phyloP scores from a whole-genome alignment of 768 basidiomycete genomes.

The Clathrus columnatus region DNA sequence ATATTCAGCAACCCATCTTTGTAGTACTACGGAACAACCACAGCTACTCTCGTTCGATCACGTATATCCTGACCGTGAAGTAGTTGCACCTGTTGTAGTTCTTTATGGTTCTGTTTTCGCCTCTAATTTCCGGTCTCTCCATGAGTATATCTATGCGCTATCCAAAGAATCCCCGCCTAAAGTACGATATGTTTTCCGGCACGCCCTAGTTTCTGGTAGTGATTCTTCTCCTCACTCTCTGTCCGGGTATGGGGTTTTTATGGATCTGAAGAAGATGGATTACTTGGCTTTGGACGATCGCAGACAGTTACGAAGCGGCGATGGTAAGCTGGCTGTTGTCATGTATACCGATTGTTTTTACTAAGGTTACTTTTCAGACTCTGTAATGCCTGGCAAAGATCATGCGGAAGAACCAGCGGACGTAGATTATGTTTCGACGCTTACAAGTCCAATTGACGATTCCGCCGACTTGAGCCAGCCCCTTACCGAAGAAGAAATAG shows the following conservation, averaged over 20 bases:
- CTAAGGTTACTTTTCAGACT: too few relatives aligned
- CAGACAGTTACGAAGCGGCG: not conserved
- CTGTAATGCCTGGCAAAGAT: not conserved
- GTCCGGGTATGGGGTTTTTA: slow-evolving; percentile 83
- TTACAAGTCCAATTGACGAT: slow-evolving; percentile 20
- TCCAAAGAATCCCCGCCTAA: slow-evolving; percentile 35
- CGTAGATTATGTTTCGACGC: slow-evolving; percentile 31
- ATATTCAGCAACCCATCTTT: not conserved
- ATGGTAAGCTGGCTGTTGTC: not conserved
- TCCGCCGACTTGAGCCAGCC: slow-evolving; percentile 27
- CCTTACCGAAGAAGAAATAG: slow-evolving; percentile 44
- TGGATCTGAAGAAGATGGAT: slow-evolving; percentile 96
- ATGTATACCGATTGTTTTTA: too few relatives aligned
- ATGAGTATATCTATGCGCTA: slow-evolving; percentile 50
- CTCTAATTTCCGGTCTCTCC: slow-evolving; percentile 59
- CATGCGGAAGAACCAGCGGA: slow-evolving; percentile 14
- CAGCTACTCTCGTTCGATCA: slow-evolving; percentile 72
- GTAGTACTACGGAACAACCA: slow-evolving; percentile 31
- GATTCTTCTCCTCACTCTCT: slow-evolving; percentile 36
- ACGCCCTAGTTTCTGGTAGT: slow-evolving; percentile 36
- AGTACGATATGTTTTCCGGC: slow-evolving; percentile 72
- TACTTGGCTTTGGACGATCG: slow-evolving; percentile 93
- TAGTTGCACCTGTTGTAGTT: slow-evolving; percentile 57
- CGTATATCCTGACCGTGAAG: slow-evolving; percentile 44
- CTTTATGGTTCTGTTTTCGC: slow-evolving; percentile 68